phyloP scores from a whole-genome alignment of 768 basidiomycete species.

The Lactarius hatsudake region DNA sequence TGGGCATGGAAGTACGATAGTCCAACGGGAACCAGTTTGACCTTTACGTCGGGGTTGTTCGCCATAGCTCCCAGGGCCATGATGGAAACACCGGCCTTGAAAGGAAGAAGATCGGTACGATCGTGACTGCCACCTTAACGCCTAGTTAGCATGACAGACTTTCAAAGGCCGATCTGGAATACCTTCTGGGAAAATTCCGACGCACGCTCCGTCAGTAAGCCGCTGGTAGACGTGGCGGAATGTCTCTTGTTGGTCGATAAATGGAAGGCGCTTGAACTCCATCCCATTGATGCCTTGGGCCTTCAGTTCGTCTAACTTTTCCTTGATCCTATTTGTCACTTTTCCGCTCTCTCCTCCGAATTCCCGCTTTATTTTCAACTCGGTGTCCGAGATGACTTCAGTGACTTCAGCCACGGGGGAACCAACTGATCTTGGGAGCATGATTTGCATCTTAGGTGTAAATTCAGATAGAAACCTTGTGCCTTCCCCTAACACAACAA shows the following conservation, averaged over 20 bases:
- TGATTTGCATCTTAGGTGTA: slow-evolving; percentile 74
- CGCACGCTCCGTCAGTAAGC: slow-evolving; percentile 80
- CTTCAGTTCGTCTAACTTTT: slow-evolving; percentile 60
- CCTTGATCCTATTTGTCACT: slow-evolving; percentile 61
- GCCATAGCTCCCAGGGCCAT: slow-evolving; percentile 99
- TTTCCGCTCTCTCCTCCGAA: slow-evolving; percentile 82
- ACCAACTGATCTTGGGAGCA: slow-evolving; percentile 77
- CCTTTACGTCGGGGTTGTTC: slow-evolving; percentile 76
- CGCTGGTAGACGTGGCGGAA: slow-evolving; percentile 90
- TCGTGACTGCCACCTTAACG: slow-evolving; percentile 92
- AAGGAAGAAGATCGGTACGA: slow-evolving; percentile 89
- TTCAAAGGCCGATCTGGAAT: not conserved
- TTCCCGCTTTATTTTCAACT: slow-evolving; percentile 80
- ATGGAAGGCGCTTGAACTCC: slow-evolving; percentile 79
- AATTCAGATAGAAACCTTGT: slow-evolving; percentile 79
- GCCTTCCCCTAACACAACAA: slow-evolving; percentile 75
- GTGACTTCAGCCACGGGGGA: slow-evolving; percentile 79
- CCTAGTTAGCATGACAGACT: slow-evolving; percentile 15
- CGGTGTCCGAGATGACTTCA: slow-evolving; percentile 85
- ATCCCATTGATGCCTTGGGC: slow-evolving; percentile 59
- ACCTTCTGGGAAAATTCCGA: slow-evolving; percentile 99
- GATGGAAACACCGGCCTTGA: slow-evolving; percentile 96
- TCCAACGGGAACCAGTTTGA: slow-evolving; percentile 81
- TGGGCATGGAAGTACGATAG: slow-evolving; percentile 36
- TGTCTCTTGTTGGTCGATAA: slow-evolving; percentile 92